Evolutionary conservation across 257 asterid genomes (phyloP).

Genomic region (Rubia yunnanensis): DNA sequence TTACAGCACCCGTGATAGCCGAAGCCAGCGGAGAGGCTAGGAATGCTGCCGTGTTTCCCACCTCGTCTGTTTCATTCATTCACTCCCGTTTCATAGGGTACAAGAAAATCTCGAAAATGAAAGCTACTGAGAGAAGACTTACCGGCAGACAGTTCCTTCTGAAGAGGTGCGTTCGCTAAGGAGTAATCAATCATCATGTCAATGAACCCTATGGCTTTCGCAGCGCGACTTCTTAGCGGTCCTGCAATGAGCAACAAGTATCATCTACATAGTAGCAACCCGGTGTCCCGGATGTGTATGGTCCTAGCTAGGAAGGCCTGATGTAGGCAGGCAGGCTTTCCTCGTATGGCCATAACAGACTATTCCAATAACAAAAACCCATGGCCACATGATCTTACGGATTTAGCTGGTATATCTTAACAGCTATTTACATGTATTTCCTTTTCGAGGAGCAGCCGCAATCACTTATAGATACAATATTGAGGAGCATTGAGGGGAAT

Average conservation of each 20-base stretch:
- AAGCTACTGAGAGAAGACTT: not conserved
- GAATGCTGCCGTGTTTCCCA: constrained; percentile 79
- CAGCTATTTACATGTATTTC: not conserved
- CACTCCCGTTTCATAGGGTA: not conserved
- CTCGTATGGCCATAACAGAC: not conserved
- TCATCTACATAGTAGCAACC: not conserved
- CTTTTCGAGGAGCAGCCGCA: not conserved
- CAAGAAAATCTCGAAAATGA: not conserved
- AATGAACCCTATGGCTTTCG: constrained; percentile 85
- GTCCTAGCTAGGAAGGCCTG: too few species aligned
- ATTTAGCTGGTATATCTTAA: not conserved
- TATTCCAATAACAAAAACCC: not conserved
- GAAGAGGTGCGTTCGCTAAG: constrained; percentile 63
- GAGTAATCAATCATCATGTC: constrained; percentile 96
- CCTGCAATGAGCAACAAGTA: constrained; percentile 27
- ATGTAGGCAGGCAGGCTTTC: too few species aligned
- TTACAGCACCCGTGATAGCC: constrained; percentile 74
- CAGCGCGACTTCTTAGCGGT: constrained; percentile 82
- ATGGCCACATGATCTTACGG: not conserved
- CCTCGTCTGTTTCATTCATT: constrained; percentile 58
- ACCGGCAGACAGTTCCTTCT: constrained; percentile 82
- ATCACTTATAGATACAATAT: not conserved
- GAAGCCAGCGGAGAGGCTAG: constrained; percentile 79
- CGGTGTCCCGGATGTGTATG: too few species aligned
- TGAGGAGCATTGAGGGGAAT: not conserved